Evolutionary conservation across 2,329 filamentous ascomycete genomes (phyloP), one percentile per base, ranked within the genome.

Genomic region (Lachnellula suecica): DNA sequence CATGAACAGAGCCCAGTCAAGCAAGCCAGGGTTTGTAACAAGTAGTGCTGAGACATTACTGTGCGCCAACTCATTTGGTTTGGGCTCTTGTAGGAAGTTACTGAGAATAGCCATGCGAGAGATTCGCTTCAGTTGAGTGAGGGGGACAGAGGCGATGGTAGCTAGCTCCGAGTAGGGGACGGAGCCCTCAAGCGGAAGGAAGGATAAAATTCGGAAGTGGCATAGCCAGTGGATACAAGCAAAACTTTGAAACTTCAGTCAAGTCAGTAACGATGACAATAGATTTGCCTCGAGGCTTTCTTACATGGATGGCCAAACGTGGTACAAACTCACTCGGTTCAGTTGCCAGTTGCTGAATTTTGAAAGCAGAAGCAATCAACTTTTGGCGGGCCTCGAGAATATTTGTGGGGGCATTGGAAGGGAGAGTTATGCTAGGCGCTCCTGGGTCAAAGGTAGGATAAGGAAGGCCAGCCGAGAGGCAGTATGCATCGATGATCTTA

Each of bases 91-190:
- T 20, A 75, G 64, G 4, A 75, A 49, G 0, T 59, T 56, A 34
- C 58, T 61, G 1, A 68, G 69, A 59, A 74, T 73, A 1, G 70
- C 70, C 65, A 73, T 72, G 2, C 72, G 68, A 3, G 63, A 49
- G 6, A 71, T 58, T 17, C 55, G 50, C 29, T 62, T 59, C 15
- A 66, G 56, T 15, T 58, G 59, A 13, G 49, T 47, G 13, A 58
- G 52, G 1, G 64, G 58, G 2, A 66, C 49, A 4, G 53, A 53
- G 3, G 59, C 58, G 7, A 49, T 17, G 2, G 24, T 38, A 9
- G 61, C 58, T 2, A 63, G 19, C 2, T 50, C 47, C 7, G 24
- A 2, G 37, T 60, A 61, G 5, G 46, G 11, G 11, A 60, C 46
- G 2, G 55, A 52, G 20, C 49, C 53, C 5, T 56, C 22, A 1